These are phyloP conservation scores for Exophiala oligosperma DNA, from an alignment of 2,329 filamentous ascomycete genomes.

Conservation along the genomic window DNA sequence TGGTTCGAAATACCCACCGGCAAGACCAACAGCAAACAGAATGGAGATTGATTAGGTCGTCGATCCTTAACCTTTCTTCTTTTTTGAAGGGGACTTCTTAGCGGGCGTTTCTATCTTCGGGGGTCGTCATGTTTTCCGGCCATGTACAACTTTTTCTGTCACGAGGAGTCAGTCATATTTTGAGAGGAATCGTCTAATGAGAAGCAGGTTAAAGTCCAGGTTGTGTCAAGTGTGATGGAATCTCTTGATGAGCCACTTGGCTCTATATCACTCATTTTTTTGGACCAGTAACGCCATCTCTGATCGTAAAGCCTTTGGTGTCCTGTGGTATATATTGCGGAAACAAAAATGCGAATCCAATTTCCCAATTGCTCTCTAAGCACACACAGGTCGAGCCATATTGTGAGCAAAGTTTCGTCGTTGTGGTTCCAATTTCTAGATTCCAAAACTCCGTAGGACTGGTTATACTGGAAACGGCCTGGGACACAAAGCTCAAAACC, in stretches of 20 bases:
- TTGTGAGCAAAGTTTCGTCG: too few relatives aligned
- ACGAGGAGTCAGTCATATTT: constrained; percentile 13
- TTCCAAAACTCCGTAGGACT: too few relatives aligned
- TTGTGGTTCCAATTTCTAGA: too few relatives aligned
- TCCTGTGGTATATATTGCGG: background rate
- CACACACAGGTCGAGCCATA: too few relatives aligned
- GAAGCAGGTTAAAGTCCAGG: background rate
- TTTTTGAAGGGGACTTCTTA: background rate
- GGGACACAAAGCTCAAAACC: too few relatives aligned
- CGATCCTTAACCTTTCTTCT: background rate
- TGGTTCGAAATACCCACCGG: constrained; percentile 8
- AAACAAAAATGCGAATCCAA: background rate
- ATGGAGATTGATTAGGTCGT: constrained; percentile 24
- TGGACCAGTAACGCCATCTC: too few relatives aligned
- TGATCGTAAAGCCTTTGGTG: background rate
- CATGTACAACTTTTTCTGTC: constrained; percentile 1
- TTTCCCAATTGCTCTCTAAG: background rate
- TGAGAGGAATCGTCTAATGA: background rate
- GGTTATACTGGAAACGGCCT: too few relatives aligned
- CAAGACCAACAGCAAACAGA: constrained; percentile 15
- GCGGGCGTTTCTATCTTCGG: constrained; percentile 3
- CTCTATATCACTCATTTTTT: background rate
- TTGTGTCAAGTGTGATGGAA: background rate
- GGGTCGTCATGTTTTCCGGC: background rate
- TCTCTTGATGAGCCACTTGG: background rate